A percentile compares a stretch with the other conserved stretches of the same genome.
phyloP scores from a whole-genome alignment of 1,139 yeast genomes.

The Saccharomyces pastorianus region DNA sequence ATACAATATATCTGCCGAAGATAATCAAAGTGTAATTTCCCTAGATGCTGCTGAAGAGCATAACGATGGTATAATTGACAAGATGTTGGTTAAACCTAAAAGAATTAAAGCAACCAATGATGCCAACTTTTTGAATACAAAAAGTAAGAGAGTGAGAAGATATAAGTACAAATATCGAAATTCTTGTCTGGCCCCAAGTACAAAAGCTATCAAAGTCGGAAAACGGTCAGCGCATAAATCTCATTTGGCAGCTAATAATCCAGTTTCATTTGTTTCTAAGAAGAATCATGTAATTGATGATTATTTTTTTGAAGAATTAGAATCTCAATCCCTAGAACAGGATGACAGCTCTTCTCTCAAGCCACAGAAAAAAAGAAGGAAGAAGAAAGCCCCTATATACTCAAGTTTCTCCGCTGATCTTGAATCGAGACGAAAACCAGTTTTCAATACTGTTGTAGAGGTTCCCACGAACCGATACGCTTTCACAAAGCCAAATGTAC shows the following conservation, averaged over 20 bases:
- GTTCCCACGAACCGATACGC: constrained; percentile 14
- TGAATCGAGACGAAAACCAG: constrained; percentile 10
- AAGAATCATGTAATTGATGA: background rate
- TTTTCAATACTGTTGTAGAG: constrained; percentile 26
- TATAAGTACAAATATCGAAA: background rate
- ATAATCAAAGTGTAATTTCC: background rate
- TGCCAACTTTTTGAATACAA: background rate
- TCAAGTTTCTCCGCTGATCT: constrained; percentile 7
- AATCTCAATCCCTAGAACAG: background rate
- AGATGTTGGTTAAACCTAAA: background rate
- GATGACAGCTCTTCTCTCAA: background rate
- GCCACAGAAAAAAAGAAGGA: background rate
- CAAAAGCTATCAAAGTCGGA: background rate
- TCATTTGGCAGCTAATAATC: too few relatives aligned
- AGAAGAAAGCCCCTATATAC: background rate
- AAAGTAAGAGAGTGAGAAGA: background rate
- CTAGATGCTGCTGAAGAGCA: background rate
- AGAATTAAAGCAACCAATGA: background rate
- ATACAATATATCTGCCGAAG: background rate
- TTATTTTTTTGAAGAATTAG: background rate
- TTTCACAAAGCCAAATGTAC: background rate
- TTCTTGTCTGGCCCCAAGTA: background rate
- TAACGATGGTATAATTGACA: background rate
- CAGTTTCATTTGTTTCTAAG: background rate
- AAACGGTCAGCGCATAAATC: background rate